phyloP scores from a whole-genome alignment of 495 filamentous ascomycete genomes.

The Aspergillus leporis region DNA sequence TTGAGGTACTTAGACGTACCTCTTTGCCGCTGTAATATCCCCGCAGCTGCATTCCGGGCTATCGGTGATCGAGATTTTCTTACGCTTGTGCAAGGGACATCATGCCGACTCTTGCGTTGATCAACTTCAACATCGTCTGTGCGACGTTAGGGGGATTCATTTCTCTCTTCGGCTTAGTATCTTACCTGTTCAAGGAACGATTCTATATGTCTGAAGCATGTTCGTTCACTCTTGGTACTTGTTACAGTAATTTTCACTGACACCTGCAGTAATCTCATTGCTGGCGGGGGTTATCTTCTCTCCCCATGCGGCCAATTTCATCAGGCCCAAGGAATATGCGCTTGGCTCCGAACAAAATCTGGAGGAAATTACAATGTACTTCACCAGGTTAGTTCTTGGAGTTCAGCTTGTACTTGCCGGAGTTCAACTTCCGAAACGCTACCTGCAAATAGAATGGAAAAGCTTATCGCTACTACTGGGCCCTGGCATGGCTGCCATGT shows the following conservation, averaged over 20 bases:
- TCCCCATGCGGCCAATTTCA: slow-evolving; percentile 74
- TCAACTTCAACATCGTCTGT: slow-evolving; percentile 88
- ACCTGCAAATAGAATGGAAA: slow-evolving; percentile 79
- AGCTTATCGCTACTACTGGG: slow-evolving; percentile 74
- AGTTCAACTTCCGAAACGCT: slow-evolving; percentile 86
- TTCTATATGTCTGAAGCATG: slow-evolving; percentile 91
- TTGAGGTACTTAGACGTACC: background rate
- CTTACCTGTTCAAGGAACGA: slow-evolving; percentile 84
- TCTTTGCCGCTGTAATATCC: background rate
- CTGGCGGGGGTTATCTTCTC: slow-evolving; percentile 77
- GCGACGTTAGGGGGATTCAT: slow-evolving; percentile 85
- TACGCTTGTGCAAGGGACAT: slow-evolving; percentile 13
- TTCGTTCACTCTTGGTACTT: slow-evolving; percentile 43
- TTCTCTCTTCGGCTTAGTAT: slow-evolving; percentile 83
- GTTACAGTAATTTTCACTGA: slow-evolving; percentile 9
- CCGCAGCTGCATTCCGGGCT: background rate
- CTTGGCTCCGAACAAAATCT: slow-evolving; percentile 58
- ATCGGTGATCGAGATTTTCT: background rate
- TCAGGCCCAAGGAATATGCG: slow-evolving; percentile 76
- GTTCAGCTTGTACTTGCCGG: slow-evolving; percentile 90
- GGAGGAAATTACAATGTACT: slow-evolving; percentile 71
- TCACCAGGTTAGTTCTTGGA: slow-evolving; percentile 84
- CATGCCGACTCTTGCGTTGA: slow-evolving; percentile 78
- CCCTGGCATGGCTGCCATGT: slow-evolving; percentile 86
- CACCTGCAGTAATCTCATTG: slow-evolving; percentile 70